Evolutionary conservation across 768 basidiomycete species (phyloP), one percentile per base, ranked within the genome.

Genomic region (Mycena floridula): DNA sequence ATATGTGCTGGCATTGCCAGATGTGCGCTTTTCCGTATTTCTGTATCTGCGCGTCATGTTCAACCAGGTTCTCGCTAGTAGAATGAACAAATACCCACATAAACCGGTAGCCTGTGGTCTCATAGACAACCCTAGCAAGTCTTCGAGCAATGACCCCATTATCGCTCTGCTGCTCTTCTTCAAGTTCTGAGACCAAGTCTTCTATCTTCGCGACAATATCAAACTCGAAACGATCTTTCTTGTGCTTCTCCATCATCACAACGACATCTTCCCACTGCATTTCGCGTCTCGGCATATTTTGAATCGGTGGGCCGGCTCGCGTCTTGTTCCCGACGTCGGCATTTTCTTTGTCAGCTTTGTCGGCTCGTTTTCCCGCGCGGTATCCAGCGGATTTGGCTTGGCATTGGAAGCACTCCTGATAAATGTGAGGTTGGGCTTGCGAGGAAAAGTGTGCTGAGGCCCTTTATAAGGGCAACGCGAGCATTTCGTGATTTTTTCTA

Each of bases 1-100:
- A 25, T 46, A 45, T 52, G 53, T 12, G 41, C 43, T 51, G 37
- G 42, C 49, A 56, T 40, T 47, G 38, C 35, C 53, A 13, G 38
- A 20, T 12, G 44, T 32, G 18, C 20, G 27, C 7, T 37, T 30
- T 42, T 56, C 45, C 35, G 43, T 49, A 3, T 40, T 21, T 43
- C 20, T 49, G 42, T 3, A 21, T 27, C 26, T 54, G 50, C 30
- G 43, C 24, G 12, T 42, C 40, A 21, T 49, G 43, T 25, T 55
- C 44, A 13, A 42, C 44, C 25, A 32, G 36, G 18, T 20, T n/a
- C 25, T 26, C n/a, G 35, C n/a, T 50, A 44, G 25, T 30, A 21
- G 21, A 13, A 21, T 35, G 18, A 18, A 35, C 9, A 25, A 21
- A n/a, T 16, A 47, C 50, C 7, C 26, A 52, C 51, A 50, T 32